Base-by-base conservation (phyloP, 1,284 basidiomycete genomes). In the Trametes versicolor region DNA sequence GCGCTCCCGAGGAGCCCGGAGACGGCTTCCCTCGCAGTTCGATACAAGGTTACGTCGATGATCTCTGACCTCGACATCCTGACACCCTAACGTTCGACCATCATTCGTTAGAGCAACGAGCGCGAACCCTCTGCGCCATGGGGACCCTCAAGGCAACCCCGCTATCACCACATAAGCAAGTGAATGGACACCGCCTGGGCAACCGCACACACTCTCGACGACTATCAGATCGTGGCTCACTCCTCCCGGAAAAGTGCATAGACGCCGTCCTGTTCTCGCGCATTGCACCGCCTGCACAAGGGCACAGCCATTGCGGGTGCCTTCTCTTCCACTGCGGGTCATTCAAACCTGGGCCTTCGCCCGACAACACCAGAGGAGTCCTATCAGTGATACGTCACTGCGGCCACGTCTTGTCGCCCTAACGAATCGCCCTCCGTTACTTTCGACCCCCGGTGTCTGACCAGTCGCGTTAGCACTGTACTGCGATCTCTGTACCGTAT, bases 331-430 rank as follows among this genome's bases (percentile, higher is more conserved):
- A 29, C 23, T 36, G 1, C 45, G 10, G 4, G 29, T 1, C 29
- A 6, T 19, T 10, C 36, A 4, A 17, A 25, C 36, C n/a, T n/a
- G 36, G 19, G n/a, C 12, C 37, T 8, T n/a, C 4, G 37, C 15
- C 15, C 37, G 53, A 55, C 29, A 47, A 52, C 50, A 12, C 49
- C 39, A 27, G n/a, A 19, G 49, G 39, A 52, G 50, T 39, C 1
- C 54, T 45, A 65, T 65, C 59, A 62, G 2, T 65, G 64, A 65
- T 61, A 29, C 29, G 56, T 65, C 63, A 41, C 13, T 21, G 1
- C 36, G 17, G 17, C 23, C 13, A 12, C 51, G n/a, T 36, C 32
- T 34, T 21, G 50, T 36, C 21, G 50, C 10, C 50, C 27, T 29
- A 51, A n/a, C 37, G 37, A 39, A 39, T 23, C 34, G 34, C 34